These are phyloP conservation scores for Akebia trifoliata DNA, from an alignment of 164 flowering plant genomes.

Conservation along the genomic window DNA sequence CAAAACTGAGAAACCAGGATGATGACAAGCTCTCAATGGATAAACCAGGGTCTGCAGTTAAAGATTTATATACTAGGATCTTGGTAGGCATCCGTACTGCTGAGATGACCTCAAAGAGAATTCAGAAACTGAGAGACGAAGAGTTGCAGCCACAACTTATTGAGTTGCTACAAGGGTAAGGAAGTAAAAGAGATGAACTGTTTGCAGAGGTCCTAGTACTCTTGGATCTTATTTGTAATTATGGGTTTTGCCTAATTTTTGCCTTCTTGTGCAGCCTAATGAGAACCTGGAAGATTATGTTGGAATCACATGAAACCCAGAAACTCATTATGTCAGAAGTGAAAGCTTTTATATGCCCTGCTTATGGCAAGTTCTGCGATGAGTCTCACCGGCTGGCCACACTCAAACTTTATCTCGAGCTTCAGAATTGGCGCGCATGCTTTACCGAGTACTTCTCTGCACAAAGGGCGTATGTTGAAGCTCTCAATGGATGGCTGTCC, in stretches of 20 bases:
- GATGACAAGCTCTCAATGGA: constrained; percentile 41
- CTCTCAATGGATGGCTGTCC: constrained; percentile 68
- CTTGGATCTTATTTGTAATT: constrained; percentile 1
- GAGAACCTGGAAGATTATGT: constrained; percentile 59
- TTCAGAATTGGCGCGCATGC: constrained; percentile 70
- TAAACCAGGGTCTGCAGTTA: constrained; percentile 65
- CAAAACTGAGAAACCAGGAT: constrained; percentile 51
- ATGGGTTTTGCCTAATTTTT: background rate
- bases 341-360: constrained; percentile 44
- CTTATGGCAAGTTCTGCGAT: constrained; percentile 62
- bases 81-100: constrained; percentile 71
- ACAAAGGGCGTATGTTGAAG: constrained; percentile 57
- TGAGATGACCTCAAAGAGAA: constrained; percentile 63
- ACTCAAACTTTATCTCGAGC: constrained; percentile 69
- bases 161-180: constrained; percentile 83
- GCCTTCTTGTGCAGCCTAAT: constrained; percentile 44
- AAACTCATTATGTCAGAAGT: constrained; percentile 63
- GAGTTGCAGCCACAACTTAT: constrained; percentile 73
- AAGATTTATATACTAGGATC: constrained; percentile 70
- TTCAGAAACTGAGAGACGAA: constrained; percentile 70
- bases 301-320: constrained; percentile 77
- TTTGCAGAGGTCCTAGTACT: background rate
- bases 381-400: constrained; percentile 68
- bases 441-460: constrained; percentile 51
- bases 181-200: background rate